Evolutionary conservation across 2,329 filamentous ascomycete genomes (phyloP).

Genomic region (Pseudogymnoascus sp.): DNA sequence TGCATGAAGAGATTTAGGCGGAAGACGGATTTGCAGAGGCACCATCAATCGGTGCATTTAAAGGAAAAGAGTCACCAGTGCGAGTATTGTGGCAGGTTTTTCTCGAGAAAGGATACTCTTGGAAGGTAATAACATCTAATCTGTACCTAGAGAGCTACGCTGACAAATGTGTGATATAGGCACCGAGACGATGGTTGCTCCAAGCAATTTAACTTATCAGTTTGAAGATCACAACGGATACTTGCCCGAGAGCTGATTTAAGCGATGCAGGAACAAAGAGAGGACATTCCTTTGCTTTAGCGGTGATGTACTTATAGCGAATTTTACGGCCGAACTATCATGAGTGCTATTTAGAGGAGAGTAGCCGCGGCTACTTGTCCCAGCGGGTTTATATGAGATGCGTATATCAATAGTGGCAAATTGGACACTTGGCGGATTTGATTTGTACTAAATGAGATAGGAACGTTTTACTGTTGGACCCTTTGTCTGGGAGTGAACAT

Average conservation of each 20-base stretch:
- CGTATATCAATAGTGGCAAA: not conserved
- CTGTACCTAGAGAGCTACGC: constrained; percentile 3
- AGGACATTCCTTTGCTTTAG: not conserved
- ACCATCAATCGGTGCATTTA: constrained; percentile 63
- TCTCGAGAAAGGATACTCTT: constrained; percentile 78
- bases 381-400: not conserved
- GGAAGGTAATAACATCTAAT: constrained; percentile 50
- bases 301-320: not conserved
- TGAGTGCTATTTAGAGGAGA: not conserved
- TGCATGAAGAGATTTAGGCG: constrained; percentile 75
- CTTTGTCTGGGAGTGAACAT: not conserved
- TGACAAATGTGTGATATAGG: constrained; percentile 35
- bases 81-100: constrained; percentile 61
- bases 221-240: not conserved
- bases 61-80: constrained; percentile 66
- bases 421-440: not conserved
- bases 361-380: not conserved
- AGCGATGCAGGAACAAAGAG: not conserved
- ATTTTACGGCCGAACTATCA: not conserved
- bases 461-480: not conserved
- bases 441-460: not conserved
- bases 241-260: not conserved
- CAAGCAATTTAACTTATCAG: constrained; percentile 44
- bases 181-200: constrained; percentile 73
- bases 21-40: constrained; percentile 66